A percentile compares a stretch with the other conserved stretches of the same genome.
phyloP scores from a whole-genome alignment of 2,329 filamentous ascomycete species.

The Colletotrichum musae region DNA sequence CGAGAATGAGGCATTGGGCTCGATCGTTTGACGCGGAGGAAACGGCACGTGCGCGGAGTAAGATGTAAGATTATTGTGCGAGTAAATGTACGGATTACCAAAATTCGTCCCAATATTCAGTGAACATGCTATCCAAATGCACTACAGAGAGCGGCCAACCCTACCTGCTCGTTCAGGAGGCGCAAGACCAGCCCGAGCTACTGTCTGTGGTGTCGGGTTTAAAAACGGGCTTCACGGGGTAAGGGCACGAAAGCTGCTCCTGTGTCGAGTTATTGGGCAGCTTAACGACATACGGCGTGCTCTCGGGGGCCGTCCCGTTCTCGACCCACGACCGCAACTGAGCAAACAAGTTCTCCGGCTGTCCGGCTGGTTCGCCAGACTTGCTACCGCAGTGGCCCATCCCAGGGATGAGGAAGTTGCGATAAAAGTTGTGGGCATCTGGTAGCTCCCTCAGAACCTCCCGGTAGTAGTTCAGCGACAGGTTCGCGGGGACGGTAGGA shows the following conservation, averaged over 20 bases:
- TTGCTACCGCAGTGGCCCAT: constrained; percentile 47
- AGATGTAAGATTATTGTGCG: too few relatives aligned
- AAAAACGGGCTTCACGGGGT: background rate
- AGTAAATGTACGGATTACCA: too few relatives aligned
- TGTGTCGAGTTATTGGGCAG: background rate
- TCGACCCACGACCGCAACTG: constrained; percentile 50
- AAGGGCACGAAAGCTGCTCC: background rate
- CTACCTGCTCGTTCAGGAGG: background rate
- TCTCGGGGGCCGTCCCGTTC: constrained; percentile 45
- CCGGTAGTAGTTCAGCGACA: constrained; percentile 47
- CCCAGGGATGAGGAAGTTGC: constrained; percentile 50
- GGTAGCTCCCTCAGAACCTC: constrained; percentile 37
- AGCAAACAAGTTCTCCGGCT: constrained; percentile 45
- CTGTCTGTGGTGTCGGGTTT: background rate
- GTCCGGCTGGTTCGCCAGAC: constrained; percentile 44
- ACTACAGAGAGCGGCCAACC: too few relatives aligned
- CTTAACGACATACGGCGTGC: background rate
- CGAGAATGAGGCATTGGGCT: too few relatives aligned
- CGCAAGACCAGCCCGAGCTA: constrained; percentile 8
- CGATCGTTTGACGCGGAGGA: too few relatives aligned
- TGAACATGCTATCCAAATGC: too few relatives aligned
- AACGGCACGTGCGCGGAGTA: too few relatives aligned
- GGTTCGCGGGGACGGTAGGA: background rate
- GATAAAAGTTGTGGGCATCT: constrained; percentile 47
- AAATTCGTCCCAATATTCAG: too few relatives aligned